phyloP scores from a whole-genome alignment of 2,329 filamentous ascomycete genomes.

The Cylindrodendrum hubeiense region DNA sequence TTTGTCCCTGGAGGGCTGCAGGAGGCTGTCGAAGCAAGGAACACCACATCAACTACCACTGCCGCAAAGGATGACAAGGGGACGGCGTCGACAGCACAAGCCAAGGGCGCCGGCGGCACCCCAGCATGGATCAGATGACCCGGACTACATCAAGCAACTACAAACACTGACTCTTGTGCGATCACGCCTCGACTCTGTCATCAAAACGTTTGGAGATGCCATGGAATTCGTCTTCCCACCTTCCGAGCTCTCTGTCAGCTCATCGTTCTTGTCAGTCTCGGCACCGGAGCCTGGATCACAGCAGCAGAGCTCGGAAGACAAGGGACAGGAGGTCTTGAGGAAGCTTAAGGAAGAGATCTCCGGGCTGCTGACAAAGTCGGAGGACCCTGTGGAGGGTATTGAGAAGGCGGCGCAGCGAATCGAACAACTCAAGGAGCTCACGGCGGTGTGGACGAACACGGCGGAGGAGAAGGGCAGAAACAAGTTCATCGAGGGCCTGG shows the following conservation, averaged over 20 bases:
- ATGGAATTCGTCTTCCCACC: constrained; percentile 96
- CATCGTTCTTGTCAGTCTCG: constrained; percentile 90
- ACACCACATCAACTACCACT: constrained; percentile 22
- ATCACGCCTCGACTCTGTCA: constrained; percentile 86
- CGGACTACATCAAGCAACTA: constrained; percentile 80
- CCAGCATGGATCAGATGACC: constrained; percentile 58
- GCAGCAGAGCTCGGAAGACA: constrained; percentile 81
- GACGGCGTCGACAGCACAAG: constrained; percentile 39
- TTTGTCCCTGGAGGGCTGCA: constrained; percentile 73
- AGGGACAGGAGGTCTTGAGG: constrained; percentile 84
- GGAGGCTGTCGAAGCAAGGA: constrained; percentile 44
- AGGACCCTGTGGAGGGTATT: constrained; percentile 74
- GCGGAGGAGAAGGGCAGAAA: constrained; percentile 89
- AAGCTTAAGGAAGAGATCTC: constrained; percentile 79
- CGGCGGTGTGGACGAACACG: constrained; percentile 93
- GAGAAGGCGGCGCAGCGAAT: constrained; percentile 81
- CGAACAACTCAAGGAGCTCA: constrained; percentile 81
- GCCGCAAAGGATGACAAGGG: constrained; percentile 33
- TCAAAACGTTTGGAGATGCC: constrained; percentile 91
- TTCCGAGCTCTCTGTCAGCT: constrained; percentile 85
- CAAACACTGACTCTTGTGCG: constrained; percentile 87
- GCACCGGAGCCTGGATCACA: constrained; percentile 79
- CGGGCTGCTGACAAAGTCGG: constrained; percentile 68
- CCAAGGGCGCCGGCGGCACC: constrained; percentile 15
- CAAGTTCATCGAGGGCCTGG: constrained; percentile 85